phyloP scores from a whole-genome alignment of 805 yeast species.

The Nakazawaea anatomiae region DNA sequence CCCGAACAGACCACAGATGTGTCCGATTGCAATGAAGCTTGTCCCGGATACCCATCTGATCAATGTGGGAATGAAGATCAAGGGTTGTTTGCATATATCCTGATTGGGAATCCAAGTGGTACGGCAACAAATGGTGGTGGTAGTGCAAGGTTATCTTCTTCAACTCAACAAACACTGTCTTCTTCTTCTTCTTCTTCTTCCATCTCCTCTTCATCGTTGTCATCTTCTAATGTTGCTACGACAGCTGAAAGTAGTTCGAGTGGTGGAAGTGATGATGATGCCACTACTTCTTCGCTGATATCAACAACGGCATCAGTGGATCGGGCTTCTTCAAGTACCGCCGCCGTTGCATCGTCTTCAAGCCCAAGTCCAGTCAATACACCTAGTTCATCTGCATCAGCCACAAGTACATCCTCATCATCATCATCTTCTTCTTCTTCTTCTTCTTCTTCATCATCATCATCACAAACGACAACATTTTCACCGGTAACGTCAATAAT shows the following conservation, averaged over 20 bases:
- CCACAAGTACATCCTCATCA: constrained; percentile 9
- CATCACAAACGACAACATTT: constrained; percentile 15
- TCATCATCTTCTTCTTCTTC: constrained; percentile 8
- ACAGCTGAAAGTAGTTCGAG: too few species aligned
- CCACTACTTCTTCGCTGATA: too few species aligned
- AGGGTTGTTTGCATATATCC: constrained; percentile 50
- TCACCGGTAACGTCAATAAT: constrained; percentile 11
- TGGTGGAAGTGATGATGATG: too few species aligned
- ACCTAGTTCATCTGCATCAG: neutral
- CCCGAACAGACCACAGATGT: constrained; percentile 25
- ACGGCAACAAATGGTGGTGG: constrained; percentile 13
- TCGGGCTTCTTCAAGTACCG: too few species aligned
- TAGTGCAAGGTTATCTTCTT: constrained; percentile 5
- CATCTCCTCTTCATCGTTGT: too few species aligned
- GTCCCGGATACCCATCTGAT: constrained; percentile 41
- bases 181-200: constrained; percentile 11
- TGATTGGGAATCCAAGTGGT: constrained; percentile 25
- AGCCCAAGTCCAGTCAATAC: constrained; percentile 10
- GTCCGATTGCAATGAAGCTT: constrained; percentile 18
- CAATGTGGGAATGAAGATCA: constrained; percentile 34
- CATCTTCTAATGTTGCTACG: too few species aligned
- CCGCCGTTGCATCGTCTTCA: constrained; percentile 13
- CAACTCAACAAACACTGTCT: constrained; percentile 11
- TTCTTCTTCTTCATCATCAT: constrained; percentile 13
- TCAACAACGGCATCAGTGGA: too few species aligned